Evolutionary conservation across 306 rosid genomes (phyloP), one percentile per base, ranked within the genome.

Genomic region (Dryas alaskensis): DNA sequence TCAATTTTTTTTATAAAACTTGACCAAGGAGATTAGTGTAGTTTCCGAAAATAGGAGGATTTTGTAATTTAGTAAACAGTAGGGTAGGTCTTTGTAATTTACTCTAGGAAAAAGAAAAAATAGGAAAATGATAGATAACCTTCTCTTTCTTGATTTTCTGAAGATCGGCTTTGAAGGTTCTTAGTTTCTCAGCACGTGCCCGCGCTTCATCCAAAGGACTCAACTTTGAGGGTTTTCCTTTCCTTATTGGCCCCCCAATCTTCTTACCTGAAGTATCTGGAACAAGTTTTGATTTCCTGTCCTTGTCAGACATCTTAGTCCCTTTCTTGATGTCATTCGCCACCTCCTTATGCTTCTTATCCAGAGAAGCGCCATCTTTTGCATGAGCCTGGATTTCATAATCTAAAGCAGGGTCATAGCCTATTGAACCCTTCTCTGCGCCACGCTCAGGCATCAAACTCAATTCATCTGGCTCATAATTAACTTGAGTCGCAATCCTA

Each of bases 181-280:
- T 82, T 67, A 95, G 77, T 83, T 76, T 90, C 81, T 92, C 99
- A 17, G 99, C 99, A 11, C 99, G 99, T 60, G 90, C 96, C 10
- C 92, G 84, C 2, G 98, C 99, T 86, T 95, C 99, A 45, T 95
- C 98, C 85, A 95, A 80, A 73, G 97, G 98, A 92, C 93, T 95
- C 77, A 70, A 81, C 84, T 90, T 95, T 65, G 98, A 83, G 74
- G 92, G 84, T 73, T 84, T 92, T 79, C 88, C 97, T 85, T 85
- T 87, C 85, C 98, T 90, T 74, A 95, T 84, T 43, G 96, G 99
- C 42, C 98, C 99, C 44, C 77, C 88, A 43, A 61, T 79, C 84
- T 88, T 88, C 74, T 74, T 90, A 72, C 88, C 91, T 37, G 81
- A 81, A 80, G 69, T 69, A 78, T 83, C 89, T 62, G 85, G 80